Evolutionary conservation across 768 basidiomycete species (phyloP).

Genomic region (Royoungia palumana): DNA sequence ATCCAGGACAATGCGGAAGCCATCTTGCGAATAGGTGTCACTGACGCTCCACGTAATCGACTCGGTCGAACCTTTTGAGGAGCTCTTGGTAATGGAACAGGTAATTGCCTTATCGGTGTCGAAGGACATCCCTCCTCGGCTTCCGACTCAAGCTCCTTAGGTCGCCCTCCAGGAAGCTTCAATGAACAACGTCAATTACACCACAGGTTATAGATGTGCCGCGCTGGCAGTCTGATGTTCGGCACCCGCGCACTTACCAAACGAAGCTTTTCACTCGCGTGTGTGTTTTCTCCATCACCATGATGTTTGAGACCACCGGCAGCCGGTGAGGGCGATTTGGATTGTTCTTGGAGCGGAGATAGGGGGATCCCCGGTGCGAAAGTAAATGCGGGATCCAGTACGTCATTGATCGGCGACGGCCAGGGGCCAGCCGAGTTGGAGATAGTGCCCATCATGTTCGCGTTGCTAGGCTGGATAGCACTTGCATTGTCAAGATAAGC

Average conservation of each 20-base stretch:
- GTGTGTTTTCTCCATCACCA: conserved; percentile 18
- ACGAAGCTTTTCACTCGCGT: not conserved
- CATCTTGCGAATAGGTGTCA: conserved; percentile 14
- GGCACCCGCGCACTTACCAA: conserved; percentile 17
- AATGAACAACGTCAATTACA: conserved; percentile 1
- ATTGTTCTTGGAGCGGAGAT: conserved; percentile 28
- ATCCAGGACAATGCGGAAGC: conserved; percentile 30
- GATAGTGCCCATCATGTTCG: not conserved
- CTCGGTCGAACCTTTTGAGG: conserved; percentile 26
- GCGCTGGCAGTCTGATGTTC: conserved; percentile 1
- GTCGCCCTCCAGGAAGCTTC: conserved; percentile 7
- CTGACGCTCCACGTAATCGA: conserved; percentile 7
- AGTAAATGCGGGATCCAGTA: conserved; percentile 13
- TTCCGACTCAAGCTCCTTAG: not conserved
- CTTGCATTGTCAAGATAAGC: conserved; percentile 4
- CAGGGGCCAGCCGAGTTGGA: not conserved
- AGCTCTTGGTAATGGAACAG: conserved; percentile 19
- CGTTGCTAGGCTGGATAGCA: conserved; percentile 10
- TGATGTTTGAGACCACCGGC: conserved; percentile 3
- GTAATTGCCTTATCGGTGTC: conserved; percentile 22
- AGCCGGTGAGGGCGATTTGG: conserved; percentile 7
- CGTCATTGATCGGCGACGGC: conserved; percentile 14
- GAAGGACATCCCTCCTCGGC: conserved; percentile 3
- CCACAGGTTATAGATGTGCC: conserved; percentile 2
- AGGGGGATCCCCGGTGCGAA: conserved; percentile 24